These are phyloP conservation scores for Colletotrichum tabaci DNA, from an alignment of 2,329 filamentous ascomycete species.

Conservation along the genomic window DNA sequence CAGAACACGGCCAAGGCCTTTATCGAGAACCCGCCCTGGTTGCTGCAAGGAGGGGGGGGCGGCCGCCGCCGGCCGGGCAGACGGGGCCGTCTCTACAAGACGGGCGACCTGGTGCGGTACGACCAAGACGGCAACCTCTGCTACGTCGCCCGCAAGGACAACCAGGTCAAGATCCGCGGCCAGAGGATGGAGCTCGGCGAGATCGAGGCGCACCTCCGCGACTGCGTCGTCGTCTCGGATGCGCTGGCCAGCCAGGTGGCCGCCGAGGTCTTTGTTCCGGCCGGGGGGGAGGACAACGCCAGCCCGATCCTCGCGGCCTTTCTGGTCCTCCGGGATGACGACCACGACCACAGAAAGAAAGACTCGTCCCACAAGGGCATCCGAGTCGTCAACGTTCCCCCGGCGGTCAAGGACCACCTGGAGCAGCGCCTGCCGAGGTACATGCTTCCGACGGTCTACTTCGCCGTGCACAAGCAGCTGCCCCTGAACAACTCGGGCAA, in stretches of 20 bases:
- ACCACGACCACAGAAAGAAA: neutral
- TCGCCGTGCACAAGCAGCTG: constrained; percentile 45
- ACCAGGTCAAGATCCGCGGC: constrained; percentile 41
- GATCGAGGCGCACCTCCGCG: constrained; percentile 63
- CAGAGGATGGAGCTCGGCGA: constrained; percentile 49
- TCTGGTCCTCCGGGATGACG: neutral
- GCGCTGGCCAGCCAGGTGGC: constrained; percentile 57
- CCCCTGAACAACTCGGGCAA: constrained; percentile 43
- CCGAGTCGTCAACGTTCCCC: neutral
- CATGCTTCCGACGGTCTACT: constrained; percentile 53
- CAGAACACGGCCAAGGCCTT: constrained; percentile 47
- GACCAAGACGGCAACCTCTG: constrained; percentile 52
- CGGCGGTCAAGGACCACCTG: constrained; percentile 49
- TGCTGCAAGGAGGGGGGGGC: constrained; percentile 41
- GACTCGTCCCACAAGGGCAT: neutral
- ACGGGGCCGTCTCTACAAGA: constrained; percentile 52
- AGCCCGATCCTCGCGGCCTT: constrained; percentile 9
- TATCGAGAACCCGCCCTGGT: constrained; percentile 49
- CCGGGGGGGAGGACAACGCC: neutral
- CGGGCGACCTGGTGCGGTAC: constrained; percentile 58
- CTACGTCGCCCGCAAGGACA: constrained; percentile 41
- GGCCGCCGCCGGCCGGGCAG: constrained; percentile 34
- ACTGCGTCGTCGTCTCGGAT: neutral
- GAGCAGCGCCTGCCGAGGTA: constrained; percentile 53
- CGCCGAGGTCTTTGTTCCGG: constrained; percentile 13